A percentile compares a stretch with the other conserved stretches of the same genome.
Conservation (phyloP, 1,139 yeast species). For the Saccharomyces pastorianus region DNA sequence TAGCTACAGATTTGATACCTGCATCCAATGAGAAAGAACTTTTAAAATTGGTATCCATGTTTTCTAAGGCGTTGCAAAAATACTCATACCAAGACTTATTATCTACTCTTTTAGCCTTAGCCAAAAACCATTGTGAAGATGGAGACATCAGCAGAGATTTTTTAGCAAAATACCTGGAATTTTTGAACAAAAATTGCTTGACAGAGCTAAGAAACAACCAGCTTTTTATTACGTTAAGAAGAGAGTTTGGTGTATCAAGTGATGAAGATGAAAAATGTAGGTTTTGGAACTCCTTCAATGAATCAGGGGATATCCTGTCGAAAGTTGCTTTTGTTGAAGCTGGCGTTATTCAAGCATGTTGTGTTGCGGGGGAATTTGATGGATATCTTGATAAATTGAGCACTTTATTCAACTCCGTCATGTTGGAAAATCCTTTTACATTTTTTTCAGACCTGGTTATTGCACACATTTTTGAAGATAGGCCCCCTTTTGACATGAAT, state of each 20-base stretch:
- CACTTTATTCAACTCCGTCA: slow-evolving; percentile 4
- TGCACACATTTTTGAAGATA: background rate
- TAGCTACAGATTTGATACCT: slow-evolving; percentile 3
- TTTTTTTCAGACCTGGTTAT: slow-evolving; percentile 5
- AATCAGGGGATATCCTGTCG: slow-evolving; percentile 3
- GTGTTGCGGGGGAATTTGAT: background rate
- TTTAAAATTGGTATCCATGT: slow-evolving; percentile 9
- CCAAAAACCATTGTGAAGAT: slow-evolving; percentile 8
- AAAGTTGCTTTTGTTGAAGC: slow-evolving; percentile 12
- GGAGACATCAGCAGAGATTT: slow-evolving; percentile 5
- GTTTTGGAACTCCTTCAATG: slow-evolving; percentile 17
- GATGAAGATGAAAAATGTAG: slow-evolving; percentile 24
- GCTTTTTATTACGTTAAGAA: slow-evolving; percentile 20
- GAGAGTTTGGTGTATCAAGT: slow-evolving; percentile 23
- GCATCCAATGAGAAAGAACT: slow-evolving; percentile 3
- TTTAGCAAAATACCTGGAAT: slow-evolving; percentile 10
- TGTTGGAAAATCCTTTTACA: slow-evolving; percentile 4
- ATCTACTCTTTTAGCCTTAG: slow-evolving; percentile 8
- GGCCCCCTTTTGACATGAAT: slow-evolving; percentile 1
- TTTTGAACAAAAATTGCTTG: slow-evolving; percentile 18
- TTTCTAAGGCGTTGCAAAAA: slow-evolving; percentile 11
- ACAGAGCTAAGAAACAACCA: slow-evolving; percentile 18
- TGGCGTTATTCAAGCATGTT: slow-evolving; percentile 3
- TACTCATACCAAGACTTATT: slow-evolving; percentile 13
- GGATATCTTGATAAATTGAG: slow-evolving; percentile 4